A percentile compares a stretch with the other conserved stretches of the same genome.
Evolutionary conservation across 331 rosid species (phyloP).

Genomic region (Dryas integrifolia): DNA sequence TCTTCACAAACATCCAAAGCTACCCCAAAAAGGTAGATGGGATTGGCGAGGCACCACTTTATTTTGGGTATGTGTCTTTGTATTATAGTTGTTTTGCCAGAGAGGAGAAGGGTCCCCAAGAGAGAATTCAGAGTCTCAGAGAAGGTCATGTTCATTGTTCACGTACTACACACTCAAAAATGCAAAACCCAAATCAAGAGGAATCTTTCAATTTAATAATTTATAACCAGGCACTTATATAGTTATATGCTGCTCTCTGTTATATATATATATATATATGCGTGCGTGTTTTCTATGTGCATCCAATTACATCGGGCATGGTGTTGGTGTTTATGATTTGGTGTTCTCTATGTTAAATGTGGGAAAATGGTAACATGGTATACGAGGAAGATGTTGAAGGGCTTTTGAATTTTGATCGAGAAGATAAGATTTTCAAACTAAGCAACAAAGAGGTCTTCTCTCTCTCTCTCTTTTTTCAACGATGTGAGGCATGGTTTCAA

Average conservation of each 20-base stretch:
- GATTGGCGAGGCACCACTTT: constrained; percentile 44
- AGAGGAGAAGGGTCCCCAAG: constrained; percentile 14
- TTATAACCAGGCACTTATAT: not conserved
- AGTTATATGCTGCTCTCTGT: constrained; percentile 11
- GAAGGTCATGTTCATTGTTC: constrained; percentile 24
- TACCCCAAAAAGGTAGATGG: constrained; percentile 42
- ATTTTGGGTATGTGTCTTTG: constrained; percentile 26
- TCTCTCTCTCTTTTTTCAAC: not conserved
- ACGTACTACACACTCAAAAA: constrained; percentile 22
- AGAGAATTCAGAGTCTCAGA: constrained; percentile 1
- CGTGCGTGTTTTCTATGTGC: not conserved
- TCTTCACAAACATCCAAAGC: constrained; percentile 54
- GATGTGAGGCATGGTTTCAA: no score
- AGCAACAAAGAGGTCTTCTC: not conserved
- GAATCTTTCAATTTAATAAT: constrained; percentile 43
- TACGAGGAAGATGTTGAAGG: not conserved
- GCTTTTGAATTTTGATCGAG: constrained; percentile 16
- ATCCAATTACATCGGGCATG: not conserved
- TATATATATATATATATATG: not conserved
- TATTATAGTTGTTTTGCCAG: constrained; percentile 27
- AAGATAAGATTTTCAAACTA: constrained; percentile 16
- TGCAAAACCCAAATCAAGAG: constrained; percentile 21
- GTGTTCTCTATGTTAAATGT: constrained; percentile 8
- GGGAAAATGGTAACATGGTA: not conserved
- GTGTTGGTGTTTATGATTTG: not conserved